Conservation (phyloP, 225 moss, liverwort and hornwort genomes). For the Marchantia paleacea region DNA sequence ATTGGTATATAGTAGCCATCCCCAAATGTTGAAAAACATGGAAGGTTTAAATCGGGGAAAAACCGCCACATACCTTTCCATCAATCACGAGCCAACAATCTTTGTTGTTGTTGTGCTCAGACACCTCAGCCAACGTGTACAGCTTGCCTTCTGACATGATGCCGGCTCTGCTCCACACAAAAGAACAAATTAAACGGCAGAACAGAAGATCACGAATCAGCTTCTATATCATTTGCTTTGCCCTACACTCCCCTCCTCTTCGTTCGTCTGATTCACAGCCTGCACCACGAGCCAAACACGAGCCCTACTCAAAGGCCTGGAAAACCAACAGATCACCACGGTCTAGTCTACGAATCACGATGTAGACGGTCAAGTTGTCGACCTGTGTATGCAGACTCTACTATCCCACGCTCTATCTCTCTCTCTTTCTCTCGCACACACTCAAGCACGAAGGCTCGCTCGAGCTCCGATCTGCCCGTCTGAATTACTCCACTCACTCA, state of each 20-base stretch:
- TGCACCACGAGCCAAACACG: not conserved
- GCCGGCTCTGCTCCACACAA: constrained; percentile 10
- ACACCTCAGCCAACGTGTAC: constrained; percentile 35
- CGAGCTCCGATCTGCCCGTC: constrained; percentile 12
- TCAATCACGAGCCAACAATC: constrained; percentile 51
- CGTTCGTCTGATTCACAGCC: not conserved
- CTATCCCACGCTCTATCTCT: not conserved
- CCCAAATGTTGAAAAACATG: not conserved
- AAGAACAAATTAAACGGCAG: not conserved
- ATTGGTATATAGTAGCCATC: not conserved
- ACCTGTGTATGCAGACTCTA: not conserved
- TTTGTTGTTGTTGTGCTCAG: constrained; percentile 32
- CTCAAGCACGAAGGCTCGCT: not conserved
- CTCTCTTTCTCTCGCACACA: not conserved
- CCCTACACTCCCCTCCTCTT: too few species aligned
- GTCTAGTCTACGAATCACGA: not conserved
- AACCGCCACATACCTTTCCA: constrained; percentile 34
- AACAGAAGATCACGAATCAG: not conserved
- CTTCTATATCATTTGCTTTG: not conserved
- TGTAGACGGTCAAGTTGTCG: not conserved
- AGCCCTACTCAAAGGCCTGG: not conserved
- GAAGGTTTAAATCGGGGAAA: not conserved
- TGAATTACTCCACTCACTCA: not conserved
- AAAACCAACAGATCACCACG: not conserved
- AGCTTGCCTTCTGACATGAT: constrained; percentile 33